A percentile compares a stretch with the other conserved stretches of the same genome.
Evolutionary conservation across 2,329 filamentous ascomycete species (phyloP).

Genomic region (Cladosporium sp.): DNA sequence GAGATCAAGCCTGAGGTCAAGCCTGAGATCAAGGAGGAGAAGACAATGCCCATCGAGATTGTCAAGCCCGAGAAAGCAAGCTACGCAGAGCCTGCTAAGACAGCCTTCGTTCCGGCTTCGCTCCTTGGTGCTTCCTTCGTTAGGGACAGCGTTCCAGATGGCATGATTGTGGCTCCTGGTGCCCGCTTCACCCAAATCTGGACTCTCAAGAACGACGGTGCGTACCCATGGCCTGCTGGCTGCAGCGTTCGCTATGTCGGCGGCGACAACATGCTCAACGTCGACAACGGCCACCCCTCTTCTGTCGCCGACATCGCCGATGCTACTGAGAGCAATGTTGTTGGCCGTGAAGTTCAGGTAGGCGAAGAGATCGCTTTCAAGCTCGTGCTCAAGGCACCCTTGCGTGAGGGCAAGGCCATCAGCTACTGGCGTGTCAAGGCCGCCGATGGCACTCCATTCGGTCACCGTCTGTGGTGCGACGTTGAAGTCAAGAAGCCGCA

Average conservation of each 20-base stretch:
- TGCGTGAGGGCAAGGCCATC: constrained; percentile 71
- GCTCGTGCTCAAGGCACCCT: constrained; percentile 76
- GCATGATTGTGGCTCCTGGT: constrained; percentile 65
- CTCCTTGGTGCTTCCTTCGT: constrained; percentile 66
- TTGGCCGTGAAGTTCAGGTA: constrained; percentile 63
- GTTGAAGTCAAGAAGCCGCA: constrained; percentile 57
- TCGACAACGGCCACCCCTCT: constrained; percentile 76
- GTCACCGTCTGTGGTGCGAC: constrained; percentile 93
- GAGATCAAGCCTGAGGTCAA: constrained; percentile 48
- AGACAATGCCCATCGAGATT: constrained; percentile 18
- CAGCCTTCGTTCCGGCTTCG: constrained; percentile 22
- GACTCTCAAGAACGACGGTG: constrained; percentile 83
- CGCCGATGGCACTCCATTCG: constrained; percentile 75
- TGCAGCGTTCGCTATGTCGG: constrained; percentile 89
- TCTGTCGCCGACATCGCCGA: constrained; percentile 71
- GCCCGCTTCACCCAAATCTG: constrained; percentile 84
- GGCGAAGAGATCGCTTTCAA: constrained; percentile 78
- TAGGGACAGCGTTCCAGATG: constrained; percentile 74
- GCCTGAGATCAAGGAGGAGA: constrained; percentile 19
- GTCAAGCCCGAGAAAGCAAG: constrained; percentile 5
- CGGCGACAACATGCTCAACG: constrained; percentile 93
- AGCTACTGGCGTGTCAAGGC: constrained; percentile 96
- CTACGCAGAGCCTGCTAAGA: neutral
- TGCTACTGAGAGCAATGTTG: constrained; percentile 78
- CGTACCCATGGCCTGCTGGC: constrained; percentile 75